These are phyloP conservation scores for Podospora anserina DNA, from an alignment of 495 filamentous ascomycete genomes.

Conservation along the genomic window DNA sequence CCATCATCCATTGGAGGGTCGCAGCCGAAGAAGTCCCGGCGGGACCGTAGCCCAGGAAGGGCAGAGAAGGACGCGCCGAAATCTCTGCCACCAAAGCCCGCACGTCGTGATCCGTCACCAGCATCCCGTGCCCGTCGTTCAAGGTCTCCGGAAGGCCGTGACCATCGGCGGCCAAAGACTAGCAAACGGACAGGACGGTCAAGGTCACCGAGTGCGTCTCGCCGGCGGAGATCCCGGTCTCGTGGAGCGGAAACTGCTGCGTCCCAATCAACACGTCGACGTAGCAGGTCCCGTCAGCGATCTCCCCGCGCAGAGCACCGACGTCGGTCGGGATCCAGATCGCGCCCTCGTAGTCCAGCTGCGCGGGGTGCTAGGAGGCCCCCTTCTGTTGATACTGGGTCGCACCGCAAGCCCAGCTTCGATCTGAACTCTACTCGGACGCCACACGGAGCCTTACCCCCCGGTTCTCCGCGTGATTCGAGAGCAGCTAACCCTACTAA, in stretches of 20 bases:
- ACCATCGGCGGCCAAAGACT: constrained; percentile 22
- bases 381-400: constrained; percentile 36
- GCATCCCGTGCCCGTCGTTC: constrained; percentile 23
- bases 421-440: constrained; percentile 32
- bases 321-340: constrained; percentile 40
- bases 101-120: constrained; percentile 25
- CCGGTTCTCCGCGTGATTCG: constrained; percentile 36
- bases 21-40: constrained; percentile 39
- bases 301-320: constrained; percentile 26
- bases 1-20: constrained; percentile 27
- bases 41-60: constrained; percentile 31
- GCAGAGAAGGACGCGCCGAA: constrained; percentile 28
- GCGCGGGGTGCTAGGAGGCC: constrained; percentile 33
- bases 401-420: constrained; percentile 33
- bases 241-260: constrained; percentile 12
- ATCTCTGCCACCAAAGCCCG: constrained; percentile 22
- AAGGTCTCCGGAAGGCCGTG: constrained; percentile 33
- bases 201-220: constrained; percentile 30
- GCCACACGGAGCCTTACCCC: constrained; percentile 30
- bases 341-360: constrained; percentile 29
- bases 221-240: constrained; percentile 27
- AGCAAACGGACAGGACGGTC: constrained; percentile 31
- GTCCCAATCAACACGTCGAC: constrained; percentile 13
- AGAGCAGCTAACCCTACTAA: constrained; percentile 38
- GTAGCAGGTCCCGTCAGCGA: constrained; percentile 32